Evolutionary conservation across 768 basidiomycete genomes (phyloP).

Genomic region (Boletus patriciae): DNA sequence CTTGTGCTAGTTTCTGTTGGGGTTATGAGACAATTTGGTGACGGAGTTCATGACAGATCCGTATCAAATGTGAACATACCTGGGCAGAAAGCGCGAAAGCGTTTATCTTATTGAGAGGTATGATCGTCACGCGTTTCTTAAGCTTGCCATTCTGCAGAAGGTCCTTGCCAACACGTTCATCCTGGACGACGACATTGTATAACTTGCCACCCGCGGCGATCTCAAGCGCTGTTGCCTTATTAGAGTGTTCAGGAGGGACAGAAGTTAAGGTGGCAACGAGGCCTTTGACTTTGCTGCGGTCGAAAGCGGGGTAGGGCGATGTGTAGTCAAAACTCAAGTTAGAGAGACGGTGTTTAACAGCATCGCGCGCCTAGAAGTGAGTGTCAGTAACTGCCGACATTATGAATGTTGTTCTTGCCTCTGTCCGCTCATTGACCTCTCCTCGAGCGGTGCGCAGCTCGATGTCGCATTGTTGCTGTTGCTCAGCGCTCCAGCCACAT

Average conservation of each 20-base stretch:
- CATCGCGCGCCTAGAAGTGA: constrained; percentile 59
- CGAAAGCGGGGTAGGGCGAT: constrained; percentile 75
- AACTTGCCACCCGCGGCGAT: constrained; percentile 87
- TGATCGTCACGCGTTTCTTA: constrained; percentile 87
- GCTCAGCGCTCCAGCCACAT: constrained; percentile 76
- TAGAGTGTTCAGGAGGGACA: constrained; percentile 64
- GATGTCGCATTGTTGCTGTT: constrained; percentile 59
- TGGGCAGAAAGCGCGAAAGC: constrained; percentile 53
- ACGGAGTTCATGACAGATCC: not conserved
- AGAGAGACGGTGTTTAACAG: constrained; percentile 61
- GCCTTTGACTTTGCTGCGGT: constrained; percentile 85
- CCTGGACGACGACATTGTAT: constrained; percentile 91
- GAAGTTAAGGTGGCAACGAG: constrained; percentile 87
- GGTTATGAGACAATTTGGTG: not conserved
- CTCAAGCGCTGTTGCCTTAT: constrained; percentile 88
- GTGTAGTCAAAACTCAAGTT: constrained; percentile 83
- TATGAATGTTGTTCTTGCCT: constrained; percentile 46
- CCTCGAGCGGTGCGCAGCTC: constrained; percentile 52
- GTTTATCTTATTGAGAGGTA: constrained; percentile 91
- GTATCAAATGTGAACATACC: constrained; percentile 32
- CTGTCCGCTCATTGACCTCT: constrained; percentile 55
- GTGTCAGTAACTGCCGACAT: constrained; percentile 9
- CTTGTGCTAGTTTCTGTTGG: constrained; percentile 71
- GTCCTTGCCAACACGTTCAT: constrained; percentile 85
- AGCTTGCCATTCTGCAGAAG: constrained; percentile 76